Evolutionary conservation across 2,329 filamentous ascomycete genomes (phyloP), one percentile per base, ranked within the genome.

Genomic region (Fusarium tuaranense): DNA sequence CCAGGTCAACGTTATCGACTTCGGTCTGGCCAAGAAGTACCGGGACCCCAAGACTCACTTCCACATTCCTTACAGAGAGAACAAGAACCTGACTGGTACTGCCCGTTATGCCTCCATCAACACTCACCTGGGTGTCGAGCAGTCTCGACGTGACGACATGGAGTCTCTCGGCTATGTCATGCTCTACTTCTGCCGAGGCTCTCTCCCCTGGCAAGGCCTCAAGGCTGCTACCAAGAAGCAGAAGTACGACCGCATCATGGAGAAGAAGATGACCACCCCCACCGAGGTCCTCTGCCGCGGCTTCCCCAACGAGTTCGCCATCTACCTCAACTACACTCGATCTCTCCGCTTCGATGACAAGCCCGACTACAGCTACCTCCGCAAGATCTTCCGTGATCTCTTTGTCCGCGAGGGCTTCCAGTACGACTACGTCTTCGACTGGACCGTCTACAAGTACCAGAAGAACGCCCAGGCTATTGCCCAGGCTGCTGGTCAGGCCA

Each of bases 251-350:
- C 92, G 96, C 76, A 99, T 99, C 87, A 98, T 98, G 96, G 97
- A 99, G 90, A 99, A 99, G 93, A 99, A 99, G 94, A 98, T 98
- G 97, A 99, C 97, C 16, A 99, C 97, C 4, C 95, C 97, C 10
- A 98, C 96, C 79, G 96, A 99, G 87, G 95, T 98, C 59, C 94
- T 99, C 60, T 99, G 97, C 92, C 95, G 96, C 84, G 97, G 97
- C 78, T 98, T 99, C 89, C 97, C 97, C 80, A 98, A 98, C 85
- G 97, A 99, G 87, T 99, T 99, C 80, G 95, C 96, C 88, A 98
- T 98, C 85, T 99, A 99, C 86, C 91, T 99, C 63, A 98, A 98
- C 92, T 98, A 99, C 90, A 98, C 96, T 64, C 94, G 97, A 73
- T 98, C 95, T 67, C 94, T 99, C 78, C 95, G 97, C 80, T 99